Evolutionary conservation across 2,329 filamentous ascomycete species (phyloP).

Genomic region (Pyrenophora graminea): DNA sequence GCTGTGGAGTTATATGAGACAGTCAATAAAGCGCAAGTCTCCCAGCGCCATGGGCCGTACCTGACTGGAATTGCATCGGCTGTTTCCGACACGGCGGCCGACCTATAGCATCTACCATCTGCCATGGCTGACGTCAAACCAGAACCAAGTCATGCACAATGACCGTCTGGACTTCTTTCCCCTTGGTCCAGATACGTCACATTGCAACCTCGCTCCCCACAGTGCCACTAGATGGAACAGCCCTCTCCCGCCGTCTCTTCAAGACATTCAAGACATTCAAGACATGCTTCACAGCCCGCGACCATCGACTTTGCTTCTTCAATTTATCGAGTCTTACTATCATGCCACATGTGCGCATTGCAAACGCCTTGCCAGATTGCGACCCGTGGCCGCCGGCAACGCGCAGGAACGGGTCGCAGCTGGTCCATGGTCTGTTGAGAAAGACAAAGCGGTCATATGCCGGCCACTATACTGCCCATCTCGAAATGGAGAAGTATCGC

Average conservation of each 20-base stretch:
- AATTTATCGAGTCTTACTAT: conserved; percentile 2
- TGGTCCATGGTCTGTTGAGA: neutral
- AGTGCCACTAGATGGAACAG: neutral
- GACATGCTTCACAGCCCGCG: neutral
- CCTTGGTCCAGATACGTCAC: neutral
- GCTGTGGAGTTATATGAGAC: neutral
- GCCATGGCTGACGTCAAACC: conserved; percentile 6
- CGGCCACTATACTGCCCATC: neutral
- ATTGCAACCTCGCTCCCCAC: conserved; percentile 2
- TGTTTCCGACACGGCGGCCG: neutral
- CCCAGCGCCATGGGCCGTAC: conserved; percentile 6
- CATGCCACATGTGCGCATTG: neutral
- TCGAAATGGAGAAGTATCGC: too few species aligned
- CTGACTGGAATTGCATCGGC: conserved; percentile 3
- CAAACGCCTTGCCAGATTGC: conserved; percentile 1
- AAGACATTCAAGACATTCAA: neutral
- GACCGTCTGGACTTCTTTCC: neutral
- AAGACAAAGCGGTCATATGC: conserved; percentile 1
- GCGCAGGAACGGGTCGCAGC: neutral
- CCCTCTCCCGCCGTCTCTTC: neutral
- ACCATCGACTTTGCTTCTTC: neutral
- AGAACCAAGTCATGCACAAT: neutral
- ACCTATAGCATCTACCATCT: conserved; percentile 1
- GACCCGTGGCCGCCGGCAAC: neutral
- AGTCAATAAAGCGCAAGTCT: neutral